phyloP scores from a whole-genome alignment of 192 early-diverging fungal species.

The Rhizoclosmatium sp. region DNA sequence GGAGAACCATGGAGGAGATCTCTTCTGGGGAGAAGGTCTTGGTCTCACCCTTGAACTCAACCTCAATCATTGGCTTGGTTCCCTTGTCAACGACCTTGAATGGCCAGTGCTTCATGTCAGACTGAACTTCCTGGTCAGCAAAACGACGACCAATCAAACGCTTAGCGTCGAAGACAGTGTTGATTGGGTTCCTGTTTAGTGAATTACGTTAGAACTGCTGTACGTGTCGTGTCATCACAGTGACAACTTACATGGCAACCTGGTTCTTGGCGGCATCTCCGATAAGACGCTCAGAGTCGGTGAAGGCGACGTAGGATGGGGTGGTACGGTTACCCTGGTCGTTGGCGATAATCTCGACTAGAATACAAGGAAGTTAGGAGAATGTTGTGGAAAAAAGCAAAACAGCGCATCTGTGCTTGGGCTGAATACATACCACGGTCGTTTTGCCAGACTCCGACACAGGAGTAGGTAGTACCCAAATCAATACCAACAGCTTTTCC shows the following conservation, averaged over 20 bases:
- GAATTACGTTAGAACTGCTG: background rate
- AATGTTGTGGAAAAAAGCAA: slow-evolving; percentile 6
- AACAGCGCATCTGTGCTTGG: background rate
- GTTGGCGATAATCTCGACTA: slow-evolving; percentile 97
- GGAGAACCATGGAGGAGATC: slow-evolving; percentile 96
- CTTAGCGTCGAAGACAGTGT: slow-evolving; percentile 99
- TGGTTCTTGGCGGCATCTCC: slow-evolving; percentile 99
- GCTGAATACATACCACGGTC: slow-evolving; percentile 51
- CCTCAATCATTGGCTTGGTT: slow-evolving; percentile 88
- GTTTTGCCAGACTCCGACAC: slow-evolving; percentile 72
- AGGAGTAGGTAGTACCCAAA: slow-evolving; percentile 97
- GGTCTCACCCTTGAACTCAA: slow-evolving; percentile 95
- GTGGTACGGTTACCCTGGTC: slow-evolving; percentile 99
- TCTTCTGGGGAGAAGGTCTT: slow-evolving; percentile 97
- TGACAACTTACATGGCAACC: slow-evolving; percentile 76
- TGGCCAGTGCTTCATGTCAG: slow-evolving; percentile 99
- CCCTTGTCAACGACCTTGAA: slow-evolving; percentile 94
- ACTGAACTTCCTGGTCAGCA: slow-evolving; percentile 91
- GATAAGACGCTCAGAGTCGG: slow-evolving; percentile 97
- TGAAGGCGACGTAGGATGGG: slow-evolving; percentile 96
- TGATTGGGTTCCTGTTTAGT: slow-evolving; percentile 68
- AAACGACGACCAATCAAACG: slow-evolving; percentile 97
- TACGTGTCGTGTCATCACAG: background rate
- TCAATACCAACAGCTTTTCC: slow-evolving; percentile 93
- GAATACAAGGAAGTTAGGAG: background rate